Evolutionary conservation across 192 early-diverging fungal genomes (phyloP).

Genomic region (Gigaspora rosea): DNA sequence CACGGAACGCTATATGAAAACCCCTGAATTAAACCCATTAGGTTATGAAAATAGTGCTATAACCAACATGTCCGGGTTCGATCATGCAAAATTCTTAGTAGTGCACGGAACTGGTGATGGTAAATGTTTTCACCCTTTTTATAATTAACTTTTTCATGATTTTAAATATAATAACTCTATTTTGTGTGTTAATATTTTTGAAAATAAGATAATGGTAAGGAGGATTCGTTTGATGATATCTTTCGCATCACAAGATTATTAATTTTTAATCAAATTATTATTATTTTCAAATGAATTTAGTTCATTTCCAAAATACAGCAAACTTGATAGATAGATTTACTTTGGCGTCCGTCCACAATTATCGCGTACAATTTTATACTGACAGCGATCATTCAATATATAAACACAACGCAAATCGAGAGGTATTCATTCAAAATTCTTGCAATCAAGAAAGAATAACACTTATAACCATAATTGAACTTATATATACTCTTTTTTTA

Average conservation of each 20-base stretch:
- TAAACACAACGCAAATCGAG: constrained; percentile 71
- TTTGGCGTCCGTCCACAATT: constrained; percentile 69
- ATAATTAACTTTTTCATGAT: neutral
- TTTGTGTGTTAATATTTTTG: neutral
- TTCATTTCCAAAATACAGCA: constrained; percentile 92
- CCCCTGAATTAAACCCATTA: constrained; percentile 69
- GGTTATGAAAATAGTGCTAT: constrained; percentile 84
- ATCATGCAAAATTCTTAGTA: constrained; percentile 73
- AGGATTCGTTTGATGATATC: neutral
- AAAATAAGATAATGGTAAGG: neutral
- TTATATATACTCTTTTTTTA: neutral
- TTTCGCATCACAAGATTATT: neutral
- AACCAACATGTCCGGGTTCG: constrained; percentile 79
- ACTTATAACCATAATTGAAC: neutral
- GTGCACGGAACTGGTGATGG: constrained; percentile 91
- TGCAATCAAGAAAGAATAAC: neutral
- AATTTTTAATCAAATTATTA: neutral
- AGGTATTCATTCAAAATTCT: constrained; percentile 29
- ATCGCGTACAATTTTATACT: constrained; percentile 85
- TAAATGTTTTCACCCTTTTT: constrained; percentile 35
- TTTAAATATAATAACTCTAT: neutral
- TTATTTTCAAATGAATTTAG: constrained; percentile 46
- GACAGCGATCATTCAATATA: constrained; percentile 90
- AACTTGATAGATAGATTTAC: constrained; percentile 76
- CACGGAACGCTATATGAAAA: constrained; percentile 97